phyloP scores from a whole-genome alignment of 345 rosid genomes.

The Eucalyptus rudis region DNA sequence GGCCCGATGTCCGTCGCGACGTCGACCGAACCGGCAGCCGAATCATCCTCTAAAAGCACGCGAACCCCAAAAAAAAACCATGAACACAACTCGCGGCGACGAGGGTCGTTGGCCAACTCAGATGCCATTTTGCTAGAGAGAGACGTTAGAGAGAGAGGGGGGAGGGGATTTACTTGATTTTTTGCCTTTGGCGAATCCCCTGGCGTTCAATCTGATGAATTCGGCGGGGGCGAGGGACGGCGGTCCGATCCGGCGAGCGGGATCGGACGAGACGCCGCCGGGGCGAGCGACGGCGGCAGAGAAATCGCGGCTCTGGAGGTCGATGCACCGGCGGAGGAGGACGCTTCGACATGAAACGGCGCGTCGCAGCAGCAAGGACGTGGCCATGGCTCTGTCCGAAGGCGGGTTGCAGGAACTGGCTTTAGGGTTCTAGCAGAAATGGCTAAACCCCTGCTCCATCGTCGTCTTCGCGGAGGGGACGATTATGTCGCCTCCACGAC shows the following conservation, averaged over 20 bases:
- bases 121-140: neutral
- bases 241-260: conserved; percentile 1
- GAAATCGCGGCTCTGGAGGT: neutral
- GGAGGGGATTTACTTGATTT: conserved; percentile 36
- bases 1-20: conserved; percentile 55
- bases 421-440: neutral
- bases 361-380: conserved; percentile 56
- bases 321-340: conserved; percentile 18
- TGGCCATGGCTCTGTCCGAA: neutral
- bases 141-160: too few relatives aligned
- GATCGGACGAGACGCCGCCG: conserved; percentile 15
- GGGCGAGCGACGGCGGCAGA: neutral
- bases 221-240: neutral
- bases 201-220: conserved; percentile 24
- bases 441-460: neutral
- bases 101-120: neutral
- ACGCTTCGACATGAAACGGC: conserved; percentile 14
- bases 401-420: neutral
- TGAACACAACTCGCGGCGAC: neutral
- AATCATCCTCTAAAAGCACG: conserved; percentile 57
- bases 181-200: conserved; percentile 75
- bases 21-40: conserved; percentile 37
- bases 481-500: neutral
- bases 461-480: neutral
- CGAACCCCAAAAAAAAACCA: neutral